Conservation (phyloP, 495 filamentous ascomycete genomes). For the Arthonia radiata region DNA sequence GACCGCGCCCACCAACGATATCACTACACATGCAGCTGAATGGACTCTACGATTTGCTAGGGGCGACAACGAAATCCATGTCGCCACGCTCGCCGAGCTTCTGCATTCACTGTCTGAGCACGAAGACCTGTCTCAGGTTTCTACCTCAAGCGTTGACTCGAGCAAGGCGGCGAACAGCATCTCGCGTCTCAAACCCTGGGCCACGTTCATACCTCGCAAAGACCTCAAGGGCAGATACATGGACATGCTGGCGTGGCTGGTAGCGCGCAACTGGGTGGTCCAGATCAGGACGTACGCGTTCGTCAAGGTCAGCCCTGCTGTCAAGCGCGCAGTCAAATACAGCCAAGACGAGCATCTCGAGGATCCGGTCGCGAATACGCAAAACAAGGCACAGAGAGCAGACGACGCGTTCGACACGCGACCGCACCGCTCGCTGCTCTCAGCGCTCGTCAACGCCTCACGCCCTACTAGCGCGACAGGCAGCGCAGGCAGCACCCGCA, state of each 20-base stretch:
- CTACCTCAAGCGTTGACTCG: too few relatives aligned
- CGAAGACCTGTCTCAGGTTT: too few relatives aligned
- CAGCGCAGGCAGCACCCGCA: constrained; percentile 8
- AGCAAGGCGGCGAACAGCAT: too few relatives aligned
- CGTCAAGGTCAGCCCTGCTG: constrained; percentile 38
- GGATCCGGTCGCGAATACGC: constrained; percentile 28
- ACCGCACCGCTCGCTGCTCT: not conserved
- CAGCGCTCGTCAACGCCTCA: constrained; percentile 2
- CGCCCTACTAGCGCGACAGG: constrained; percentile 4
- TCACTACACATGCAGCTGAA: too few relatives aligned
- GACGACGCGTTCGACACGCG: constrained; percentile 9
- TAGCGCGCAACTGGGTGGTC: constrained; percentile 78
- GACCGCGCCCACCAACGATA: too few relatives aligned
- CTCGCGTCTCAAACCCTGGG: constrained; percentile 41
- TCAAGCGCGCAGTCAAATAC: constrained; percentile 34
- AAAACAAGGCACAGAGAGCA: constrained; percentile 20
- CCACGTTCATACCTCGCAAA: constrained; percentile 59
- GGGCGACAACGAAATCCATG: too few relatives aligned
- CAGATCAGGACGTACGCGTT: constrained; percentile 76
- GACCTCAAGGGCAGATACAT: constrained; percentile 74
- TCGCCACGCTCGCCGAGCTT: too few relatives aligned
- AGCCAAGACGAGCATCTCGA: too few relatives aligned
- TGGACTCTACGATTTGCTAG: too few relatives aligned
- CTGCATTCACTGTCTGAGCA: too few relatives aligned
- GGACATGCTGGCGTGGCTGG: constrained; percentile 72